Evolutionary conservation across 2,329 filamentous ascomycete genomes (phyloP).

Genomic region (Colletotrichum gloeosporioides): DNA sequence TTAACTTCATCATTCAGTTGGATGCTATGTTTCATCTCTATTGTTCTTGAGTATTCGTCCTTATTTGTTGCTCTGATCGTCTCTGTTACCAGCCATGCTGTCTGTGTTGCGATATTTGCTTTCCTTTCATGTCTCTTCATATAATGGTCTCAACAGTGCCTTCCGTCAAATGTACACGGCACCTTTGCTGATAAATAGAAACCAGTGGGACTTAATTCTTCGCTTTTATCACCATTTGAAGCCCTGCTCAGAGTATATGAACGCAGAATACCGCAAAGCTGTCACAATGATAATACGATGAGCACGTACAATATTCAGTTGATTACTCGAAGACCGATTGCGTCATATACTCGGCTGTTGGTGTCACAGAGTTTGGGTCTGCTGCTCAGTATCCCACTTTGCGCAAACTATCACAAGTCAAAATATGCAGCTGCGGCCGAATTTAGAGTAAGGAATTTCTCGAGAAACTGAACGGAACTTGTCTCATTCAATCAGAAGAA

Average conservation of each 20-base stretch:
- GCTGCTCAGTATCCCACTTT: neutral
- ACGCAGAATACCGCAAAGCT: neutral
- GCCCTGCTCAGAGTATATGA: neutral
- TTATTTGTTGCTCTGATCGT: neutral
- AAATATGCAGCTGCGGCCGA: neutral
- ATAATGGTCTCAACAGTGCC: too few species aligned
- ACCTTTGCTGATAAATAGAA: neutral
- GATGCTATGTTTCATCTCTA: neutral
- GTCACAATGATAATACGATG: neutral
- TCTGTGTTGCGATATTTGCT: too few species aligned
- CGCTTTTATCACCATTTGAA: neutral
- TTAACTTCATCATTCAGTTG: neutral
- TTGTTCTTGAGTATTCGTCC: neutral
- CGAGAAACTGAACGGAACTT: neutral
- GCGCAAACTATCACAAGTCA: neutral
- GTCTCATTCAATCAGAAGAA: neutral
- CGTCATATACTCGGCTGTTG: neutral
- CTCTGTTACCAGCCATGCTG: neutral
- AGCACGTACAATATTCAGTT: neutral
- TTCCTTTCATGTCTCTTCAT: too few species aligned
- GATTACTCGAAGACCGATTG: too few species aligned
- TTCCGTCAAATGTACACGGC: neutral
- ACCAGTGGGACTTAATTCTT: neutral
- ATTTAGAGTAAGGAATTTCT: neutral
- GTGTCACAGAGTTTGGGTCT: neutral